phyloP scores from a whole-genome alignment of 306 rosid species.

The Geum urbanum region DNA sequence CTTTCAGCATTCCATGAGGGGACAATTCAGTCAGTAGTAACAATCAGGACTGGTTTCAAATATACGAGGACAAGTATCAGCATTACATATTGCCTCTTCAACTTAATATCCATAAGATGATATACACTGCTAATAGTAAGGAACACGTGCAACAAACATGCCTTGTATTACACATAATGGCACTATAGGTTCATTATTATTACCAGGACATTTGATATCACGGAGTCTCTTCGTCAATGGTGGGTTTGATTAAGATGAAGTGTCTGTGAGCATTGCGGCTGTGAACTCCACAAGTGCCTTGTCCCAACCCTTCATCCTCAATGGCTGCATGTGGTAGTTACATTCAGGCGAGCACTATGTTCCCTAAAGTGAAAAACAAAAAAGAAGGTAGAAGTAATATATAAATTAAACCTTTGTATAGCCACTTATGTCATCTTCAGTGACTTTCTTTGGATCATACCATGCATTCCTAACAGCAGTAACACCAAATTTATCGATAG shows the following conservation, averaged over 20 bases:
- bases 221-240: slow-evolving; percentile 57
- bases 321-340: slow-evolving; percentile 55
- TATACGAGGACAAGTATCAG: slow-evolving; percentile 16
- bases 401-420: slow-evolving; percentile 65
- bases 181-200: slow-evolving; percentile 24
- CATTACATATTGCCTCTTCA: not conserved
- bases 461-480: slow-evolving; percentile 77
- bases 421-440: slow-evolving; percentile 60
- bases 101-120: not conserved
- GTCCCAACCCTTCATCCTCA: slow-evolving; percentile 87
- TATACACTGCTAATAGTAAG: not conserved
- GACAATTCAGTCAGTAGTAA: slow-evolving; percentile 69
- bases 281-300: slow-evolving; percentile 80
- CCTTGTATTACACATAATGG: slow-evolving; percentile 6
- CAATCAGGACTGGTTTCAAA: slow-evolving; percentile 62
- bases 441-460: slow-evolving; percentile 62
- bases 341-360: slow-evolving; percentile 31
- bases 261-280: slow-evolving; percentile 73
- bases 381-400: slow-evolving; percentile 7
- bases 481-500: slow-evolving; percentile 64
- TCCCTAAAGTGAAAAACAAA: slow-evolving; percentile 8
- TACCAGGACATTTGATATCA: slow-evolving; percentile 89
- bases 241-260: slow-evolving; percentile 55
- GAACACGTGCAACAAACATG: not conserved
- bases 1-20: slow-evolving; percentile 89